Conservation (phyloP, 2,329 filamentous ascomycete genomes). For the Pestalotiopsis fici region DNA sequence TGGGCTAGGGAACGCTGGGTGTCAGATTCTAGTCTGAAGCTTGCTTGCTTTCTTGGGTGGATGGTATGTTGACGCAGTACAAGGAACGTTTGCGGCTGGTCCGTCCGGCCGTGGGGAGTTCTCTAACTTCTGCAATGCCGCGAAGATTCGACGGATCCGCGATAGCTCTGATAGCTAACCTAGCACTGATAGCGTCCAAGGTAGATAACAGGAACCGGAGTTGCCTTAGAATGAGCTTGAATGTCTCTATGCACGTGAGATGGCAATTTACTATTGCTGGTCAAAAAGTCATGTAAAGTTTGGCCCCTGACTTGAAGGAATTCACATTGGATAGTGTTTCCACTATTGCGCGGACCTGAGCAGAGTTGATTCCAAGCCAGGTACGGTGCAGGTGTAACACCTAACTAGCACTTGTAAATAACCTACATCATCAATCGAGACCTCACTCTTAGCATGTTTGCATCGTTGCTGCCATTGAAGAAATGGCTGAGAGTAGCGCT, state of each 20-base stretch:
- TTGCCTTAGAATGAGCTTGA: not conserved
- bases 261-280: not conserved
- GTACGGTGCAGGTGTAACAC: not conserved
- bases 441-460: not conserved
- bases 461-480: not conserved
- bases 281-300: not conserved
- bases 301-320: not conserved
- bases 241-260: not conserved
- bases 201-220: not conserved
- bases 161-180: not conserved
- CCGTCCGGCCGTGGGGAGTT: not conserved
- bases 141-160: not conserved
- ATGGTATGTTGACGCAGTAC: not conserved
- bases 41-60: not conserved
- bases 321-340: not conserved
- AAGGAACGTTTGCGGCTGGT: not conserved
- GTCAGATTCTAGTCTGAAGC: not conserved
- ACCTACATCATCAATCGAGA: not conserved
- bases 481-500: not conserved
- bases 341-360: not conserved
- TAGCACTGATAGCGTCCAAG: not conserved
- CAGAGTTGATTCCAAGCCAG: not conserved
- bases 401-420: not conserved
- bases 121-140: not conserved
- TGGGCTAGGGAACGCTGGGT: slow-evolving; percentile 16